These are phyloP conservation scores for Chlamydomonas eustigma DNA, from an alignment of 139 green algal genomes.

Conservation along the genomic window DNA sequence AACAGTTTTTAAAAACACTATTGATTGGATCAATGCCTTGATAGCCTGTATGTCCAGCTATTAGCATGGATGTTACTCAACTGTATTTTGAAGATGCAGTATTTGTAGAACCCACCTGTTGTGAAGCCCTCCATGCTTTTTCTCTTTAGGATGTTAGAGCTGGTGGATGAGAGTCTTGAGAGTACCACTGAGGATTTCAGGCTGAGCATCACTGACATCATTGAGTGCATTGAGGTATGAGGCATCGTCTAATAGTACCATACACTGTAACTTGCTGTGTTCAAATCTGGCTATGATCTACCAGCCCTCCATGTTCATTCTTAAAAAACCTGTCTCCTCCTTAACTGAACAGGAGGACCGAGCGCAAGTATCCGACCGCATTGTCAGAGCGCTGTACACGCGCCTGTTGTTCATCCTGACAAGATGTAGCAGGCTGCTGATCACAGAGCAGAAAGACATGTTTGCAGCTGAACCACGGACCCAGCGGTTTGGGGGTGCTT, in stretches of 20 bases:
- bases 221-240: slow-evolving; percentile 65
- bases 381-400: slow-evolving; percentile 42
- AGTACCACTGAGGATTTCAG: slow-evolving; percentile 55
- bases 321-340: too few species aligned
- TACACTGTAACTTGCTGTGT: too few species aligned
- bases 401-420: slow-evolving; percentile 77
- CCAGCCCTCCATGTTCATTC: too few species aligned
- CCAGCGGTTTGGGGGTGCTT: slow-evolving; percentile 14
- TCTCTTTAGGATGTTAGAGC: slow-evolving; percentile 38
- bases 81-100: too few species aligned
- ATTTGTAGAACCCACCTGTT: too few species aligned
- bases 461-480: slow-evolving; percentile 38
- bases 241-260: too few species aligned
- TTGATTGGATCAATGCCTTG: too few species aligned
- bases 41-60: too few species aligned
- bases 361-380: slow-evolving; percentile 37
- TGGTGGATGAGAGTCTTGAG: slow-evolving; percentile 57
- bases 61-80: too few species aligned
- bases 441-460: slow-evolving; percentile 43
- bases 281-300: too few species aligned
- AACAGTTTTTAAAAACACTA: too few species aligned
- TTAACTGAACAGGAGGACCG: slow-evolving; percentile 26
- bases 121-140: too few species aligned
- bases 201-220: slow-evolving; percentile 51
- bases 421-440: slow-evolving; percentile 61